A percentile compares a stretch with the other conserved stretches of the same genome.
These are phyloP conservation scores for Spiraea crenata DNA, from an alignment of 331 rosid genomes.

Conservation along the genomic window DNA sequence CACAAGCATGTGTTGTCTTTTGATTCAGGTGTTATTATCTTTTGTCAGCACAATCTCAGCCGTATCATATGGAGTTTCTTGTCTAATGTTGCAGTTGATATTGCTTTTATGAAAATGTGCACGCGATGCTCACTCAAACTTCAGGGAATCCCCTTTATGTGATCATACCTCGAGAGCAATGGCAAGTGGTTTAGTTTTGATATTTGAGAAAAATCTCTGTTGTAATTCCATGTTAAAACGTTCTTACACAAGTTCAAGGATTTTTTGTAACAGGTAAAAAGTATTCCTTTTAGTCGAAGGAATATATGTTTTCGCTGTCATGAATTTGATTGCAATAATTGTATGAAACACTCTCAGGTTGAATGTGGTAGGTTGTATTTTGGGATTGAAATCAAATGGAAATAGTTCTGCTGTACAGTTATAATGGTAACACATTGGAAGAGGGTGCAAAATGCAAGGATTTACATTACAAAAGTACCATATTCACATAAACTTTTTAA, in stretches of 20 bases:
- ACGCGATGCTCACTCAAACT: background rate
- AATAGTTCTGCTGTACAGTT: background rate
- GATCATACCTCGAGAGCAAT: background rate
- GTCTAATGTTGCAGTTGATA: constrained; percentile 11
- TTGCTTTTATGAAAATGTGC: constrained; percentile 10
- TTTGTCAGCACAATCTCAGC: background rate
- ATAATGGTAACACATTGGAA: background rate
- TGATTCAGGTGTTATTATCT: constrained; percentile 7
- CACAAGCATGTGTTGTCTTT: background rate
- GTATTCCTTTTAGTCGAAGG: background rate
- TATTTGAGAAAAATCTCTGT: background rate
- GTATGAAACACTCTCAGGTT: background rate
- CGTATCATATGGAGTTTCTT: constrained; percentile 10
- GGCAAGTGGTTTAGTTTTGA: background rate
- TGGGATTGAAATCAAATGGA: background rate
- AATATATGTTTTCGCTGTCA: background rate
- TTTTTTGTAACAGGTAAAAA: background rate
- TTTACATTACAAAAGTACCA: too few species aligned
- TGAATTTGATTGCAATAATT: constrained; percentile 2
- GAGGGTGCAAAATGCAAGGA: background rate
- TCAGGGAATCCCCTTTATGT: background rate
- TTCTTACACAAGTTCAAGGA: background rate
- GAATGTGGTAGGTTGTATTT: background rate
- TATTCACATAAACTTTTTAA: too few species aligned
- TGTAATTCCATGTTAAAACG: background rate